Evolutionary conservation across 148 eudicot species (phyloP), one percentile per base, ranked within the genome.

Genomic region (Beta vulgaris): DNA sequence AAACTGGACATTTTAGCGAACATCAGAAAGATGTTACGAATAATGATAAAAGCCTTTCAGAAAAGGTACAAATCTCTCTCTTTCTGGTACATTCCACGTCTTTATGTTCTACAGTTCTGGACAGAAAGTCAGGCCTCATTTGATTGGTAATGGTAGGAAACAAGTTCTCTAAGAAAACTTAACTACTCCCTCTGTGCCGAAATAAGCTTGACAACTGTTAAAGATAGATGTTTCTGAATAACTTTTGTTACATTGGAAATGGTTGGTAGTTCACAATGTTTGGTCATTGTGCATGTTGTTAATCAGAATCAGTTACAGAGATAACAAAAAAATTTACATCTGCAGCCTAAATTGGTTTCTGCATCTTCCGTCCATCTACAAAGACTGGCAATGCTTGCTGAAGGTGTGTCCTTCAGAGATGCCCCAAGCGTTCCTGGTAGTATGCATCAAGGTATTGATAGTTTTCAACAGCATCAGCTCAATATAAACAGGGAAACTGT

Each of bases 291-390:
- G 7, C 23, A 6, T 5, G 18, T 39, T 26, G 21, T 18, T 23
- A 23, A 21, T 42, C 37, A 58, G 34, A 46, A 51, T 7, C 29
- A 67, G 39, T 28, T 35, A 51, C 10, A 34, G 31, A 68, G n/a
- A 26, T n/a, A 19, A 35, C 6, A 40, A 36, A 28, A n/a, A 67
- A 28, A n/a, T 19, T 39, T 36, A 57, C 13, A 37, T 49, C 57
- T 53, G 80, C 88, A 86, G 89, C 31, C 85, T 61, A 72, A 68
- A 59, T 65, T 32, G 36, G 48, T 42, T 19, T 36, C 80, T 18
- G 72, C 79, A 12, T 28, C 66, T 61, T 76, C 88, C 10, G 31
- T 65, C 53, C 84, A 82, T 53, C 86, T 68, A 37, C 78, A 67
- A 53, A 75, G 69, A 51, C 82, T 65, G 57, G 61, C 81, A 23